phyloP scores from a whole-genome alignment of 306 rosid species.

The Vicia villosa region DNA sequence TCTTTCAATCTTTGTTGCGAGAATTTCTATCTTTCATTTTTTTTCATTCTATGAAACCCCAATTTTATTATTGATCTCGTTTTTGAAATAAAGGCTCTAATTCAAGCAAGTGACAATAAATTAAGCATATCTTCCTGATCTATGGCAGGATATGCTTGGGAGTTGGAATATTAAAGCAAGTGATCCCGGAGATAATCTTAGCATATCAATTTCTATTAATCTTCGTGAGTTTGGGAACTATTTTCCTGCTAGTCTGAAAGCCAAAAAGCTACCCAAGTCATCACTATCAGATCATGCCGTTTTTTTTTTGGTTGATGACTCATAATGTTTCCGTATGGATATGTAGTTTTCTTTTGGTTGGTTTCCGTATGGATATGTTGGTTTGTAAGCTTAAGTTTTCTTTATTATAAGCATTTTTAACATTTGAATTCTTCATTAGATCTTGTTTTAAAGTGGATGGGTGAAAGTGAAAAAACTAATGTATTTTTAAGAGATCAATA shows the following conservation, averaged over 20 bases:
- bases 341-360: too few relatives aligned
- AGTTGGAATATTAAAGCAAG: conserved; percentile 82
- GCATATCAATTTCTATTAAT: conserved; percentile 76
- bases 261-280: conserved; percentile 53
- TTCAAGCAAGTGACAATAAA: not conserved
- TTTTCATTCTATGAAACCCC: too few relatives aligned
- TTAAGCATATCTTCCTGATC: conserved; percentile 7
- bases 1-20: too few relatives aligned
- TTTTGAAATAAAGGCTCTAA: too few relatives aligned
- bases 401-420: too few relatives aligned
- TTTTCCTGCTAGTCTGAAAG: conserved; percentile 75
- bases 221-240: conserved; percentile 84
- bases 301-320: conserved; percentile 95
- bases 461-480: too few relatives aligned
- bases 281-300: conserved; percentile 56
- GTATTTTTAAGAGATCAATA: too few relatives aligned
- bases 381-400: conserved; percentile 65
- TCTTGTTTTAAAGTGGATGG: too few relatives aligned
- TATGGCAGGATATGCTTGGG: conserved; percentile 84
- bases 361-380: conserved; percentile 94
- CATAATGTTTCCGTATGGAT: conserved; percentile 94
- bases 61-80: too few relatives aligned
- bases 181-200: conserved; percentile 73
- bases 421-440: too few relatives aligned
- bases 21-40: too few relatives aligned